Conservation (phyloP, 163 green algal species). For the Chlamydomonas reinhardtii region DNA sequence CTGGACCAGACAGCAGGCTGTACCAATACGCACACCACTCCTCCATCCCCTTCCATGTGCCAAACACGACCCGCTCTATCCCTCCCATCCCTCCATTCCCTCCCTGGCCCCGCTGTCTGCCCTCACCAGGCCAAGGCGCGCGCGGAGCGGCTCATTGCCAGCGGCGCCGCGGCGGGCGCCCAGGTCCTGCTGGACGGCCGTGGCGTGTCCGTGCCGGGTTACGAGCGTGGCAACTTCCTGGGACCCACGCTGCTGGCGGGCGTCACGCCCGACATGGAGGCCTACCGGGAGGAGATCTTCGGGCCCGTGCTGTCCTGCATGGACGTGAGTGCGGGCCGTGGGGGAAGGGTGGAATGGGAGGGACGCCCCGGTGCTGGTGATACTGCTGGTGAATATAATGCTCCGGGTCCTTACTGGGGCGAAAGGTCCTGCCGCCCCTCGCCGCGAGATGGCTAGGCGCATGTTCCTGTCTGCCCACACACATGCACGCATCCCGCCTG, state of each 20-base stretch:
- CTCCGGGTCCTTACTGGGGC: too few relatives aligned
- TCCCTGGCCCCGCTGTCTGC: too few relatives aligned
- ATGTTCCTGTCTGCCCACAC: not conserved
- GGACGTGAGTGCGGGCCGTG: conserved; percentile 28
- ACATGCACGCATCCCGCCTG: too few relatives aligned
- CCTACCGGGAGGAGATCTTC: conserved; percentile 97
- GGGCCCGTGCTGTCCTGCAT: conserved; percentile 93
- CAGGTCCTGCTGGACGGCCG: conserved; percentile 81
- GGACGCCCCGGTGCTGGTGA: too few relatives aligned
- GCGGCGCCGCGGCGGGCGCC: conserved; percentile 45
- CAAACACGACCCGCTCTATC: too few relatives aligned
- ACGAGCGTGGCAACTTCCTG: conserved; percentile 95
- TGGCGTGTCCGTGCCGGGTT: conserved; percentile 84
- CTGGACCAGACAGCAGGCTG: too few relatives aligned
- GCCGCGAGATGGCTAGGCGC: too few relatives aligned
- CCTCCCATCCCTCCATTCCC: not conserved
- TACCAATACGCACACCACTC: too few relatives aligned
- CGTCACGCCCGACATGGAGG: conserved; percentile 90
- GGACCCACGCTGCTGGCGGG: conserved; percentile 91
- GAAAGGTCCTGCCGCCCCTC: too few relatives aligned
- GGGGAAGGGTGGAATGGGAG: not conserved
- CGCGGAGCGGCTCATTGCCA: conserved; percentile 43
- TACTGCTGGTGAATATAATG: too few relatives aligned
- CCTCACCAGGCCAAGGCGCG: conserved; percentile 25
- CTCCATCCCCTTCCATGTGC: too few relatives aligned